Evolutionary conservation across 768 basidiomycete species (phyloP), one percentile per base, ranked within the genome.

Genomic region (Russula olivacea): DNA sequence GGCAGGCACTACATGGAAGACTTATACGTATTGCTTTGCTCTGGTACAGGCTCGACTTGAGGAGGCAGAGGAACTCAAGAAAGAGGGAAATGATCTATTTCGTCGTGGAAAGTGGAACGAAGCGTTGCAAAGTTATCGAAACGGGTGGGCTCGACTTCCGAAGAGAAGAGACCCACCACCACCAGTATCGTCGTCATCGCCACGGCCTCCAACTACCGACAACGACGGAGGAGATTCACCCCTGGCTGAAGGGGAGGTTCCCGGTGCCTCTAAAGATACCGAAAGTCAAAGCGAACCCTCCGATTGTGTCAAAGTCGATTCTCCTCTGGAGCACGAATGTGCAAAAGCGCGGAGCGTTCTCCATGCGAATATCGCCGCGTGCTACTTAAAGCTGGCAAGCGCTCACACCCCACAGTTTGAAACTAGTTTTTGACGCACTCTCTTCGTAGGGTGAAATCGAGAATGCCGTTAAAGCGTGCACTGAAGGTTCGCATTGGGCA

Each of bases 351-450:
- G 91, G 58, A 85, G 92, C 34, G 78, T 91, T 17, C 72, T 95
- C 67, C 82, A 89, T 71, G 87, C 89, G n/a, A 98, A 98, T 71
- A 85, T 96, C 43, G 93, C 81, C 0, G 94, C 93, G 56, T 95
- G 93, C 69, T 78, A 86, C 71, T 79, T 90, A 6, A 91, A 91
- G 69, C 73, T 91, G 73, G 93, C 91, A 69, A 70, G 86, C 69
- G 23, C 21, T 40, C 25, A 21, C 10, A 57, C 34, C n/a, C 19
- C 58, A 11, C 23, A 1, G 15, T 9, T 30, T 40, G 12, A n/a
- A 36, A 17, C 7, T 14, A 2, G 1, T 19, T 23, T 19, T 55
- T 40, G 21, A 59, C 11, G 23, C 23, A n/a, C 51, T 50, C 40
- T 30, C 15, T 1, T 23, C 23, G 30, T 25, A 68, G 67, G 67